These are phyloP conservation scores for Kokia cookei DNA, from an alignment of 441 rosid genomes.

Conservation along the genomic window DNA sequence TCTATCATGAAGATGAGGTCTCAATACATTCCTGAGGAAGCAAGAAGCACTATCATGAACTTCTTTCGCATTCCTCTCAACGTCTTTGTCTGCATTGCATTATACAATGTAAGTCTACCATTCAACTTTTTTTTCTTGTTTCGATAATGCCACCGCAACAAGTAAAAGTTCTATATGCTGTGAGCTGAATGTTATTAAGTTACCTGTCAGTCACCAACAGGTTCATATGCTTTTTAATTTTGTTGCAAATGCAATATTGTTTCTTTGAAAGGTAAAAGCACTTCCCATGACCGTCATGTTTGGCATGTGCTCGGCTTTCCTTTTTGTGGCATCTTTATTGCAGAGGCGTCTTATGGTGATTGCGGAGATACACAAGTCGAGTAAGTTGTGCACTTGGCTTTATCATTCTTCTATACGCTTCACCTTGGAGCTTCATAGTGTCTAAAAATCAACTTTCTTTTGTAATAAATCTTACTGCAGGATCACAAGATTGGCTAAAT, in stretches of 20 bases:
- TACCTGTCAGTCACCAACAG: too few relatives aligned
- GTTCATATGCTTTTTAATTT: too few relatives aligned
- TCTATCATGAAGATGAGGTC: too few relatives aligned
- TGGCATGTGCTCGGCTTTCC: conserved; percentile 39
- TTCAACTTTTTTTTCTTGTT: too few relatives aligned
- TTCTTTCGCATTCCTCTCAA: too few relatives aligned
- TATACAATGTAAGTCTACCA: conserved; percentile 63
- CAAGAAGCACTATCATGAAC: too few relatives aligned
- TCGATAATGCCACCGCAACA: not conserved
- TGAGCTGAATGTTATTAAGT: too few relatives aligned
- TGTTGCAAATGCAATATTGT: not conserved
- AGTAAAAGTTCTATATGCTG: too few relatives aligned
- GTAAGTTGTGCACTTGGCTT: conserved; percentile 27
- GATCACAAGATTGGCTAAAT: conserved; percentile 49
- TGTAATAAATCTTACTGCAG: conserved; percentile 25
- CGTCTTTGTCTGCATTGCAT: conserved; percentile 67
- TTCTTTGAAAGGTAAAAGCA: conserved; percentile 59
- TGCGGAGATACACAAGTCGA: conserved; percentile 44
- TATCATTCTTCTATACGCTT: not conserved
- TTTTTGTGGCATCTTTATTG: not conserved
- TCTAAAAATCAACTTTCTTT: not conserved
- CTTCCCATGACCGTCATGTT: conserved; percentile 60
- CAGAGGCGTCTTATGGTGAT: conserved; percentile 43
- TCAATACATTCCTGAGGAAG: too few relatives aligned
- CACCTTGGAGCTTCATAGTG: not conserved